phyloP scores from a whole-genome alignment of 352 stramenopile species.

The Phytophthora vignae region DNA sequence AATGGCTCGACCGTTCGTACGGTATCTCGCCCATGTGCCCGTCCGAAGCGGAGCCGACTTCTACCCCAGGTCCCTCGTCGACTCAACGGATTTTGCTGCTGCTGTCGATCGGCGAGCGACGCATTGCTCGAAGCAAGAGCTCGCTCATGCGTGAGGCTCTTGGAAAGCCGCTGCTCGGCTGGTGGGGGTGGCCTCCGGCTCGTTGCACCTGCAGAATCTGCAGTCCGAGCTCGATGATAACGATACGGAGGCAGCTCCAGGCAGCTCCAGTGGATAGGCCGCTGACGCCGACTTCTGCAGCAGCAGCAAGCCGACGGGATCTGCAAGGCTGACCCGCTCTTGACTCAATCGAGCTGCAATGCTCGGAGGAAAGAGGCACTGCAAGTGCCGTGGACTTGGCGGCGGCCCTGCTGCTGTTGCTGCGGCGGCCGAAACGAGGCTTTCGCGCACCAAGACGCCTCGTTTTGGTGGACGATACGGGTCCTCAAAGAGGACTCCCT shows the following conservation, averaged over 20 bases:
- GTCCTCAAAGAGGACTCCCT: slow-evolving; percentile 5
- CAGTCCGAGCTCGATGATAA: slow-evolving; percentile 22
- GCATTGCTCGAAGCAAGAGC: background rate
- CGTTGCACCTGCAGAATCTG: slow-evolving; percentile 20
- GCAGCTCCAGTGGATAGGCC: slow-evolving; percentile 22
- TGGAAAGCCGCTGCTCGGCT: slow-evolving; percentile 9
- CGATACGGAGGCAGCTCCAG: slow-evolving; percentile 19
- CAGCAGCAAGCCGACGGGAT: background rate
- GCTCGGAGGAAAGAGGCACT: slow-evolving; percentile 29
- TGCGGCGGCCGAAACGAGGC: slow-evolving; percentile 18
- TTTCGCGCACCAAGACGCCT: slow-evolving; percentile 25
- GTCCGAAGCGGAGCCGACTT: too few relatives aligned
- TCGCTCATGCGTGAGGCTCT: background rate
- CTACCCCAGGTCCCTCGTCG: background rate
- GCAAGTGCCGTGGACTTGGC: background rate
- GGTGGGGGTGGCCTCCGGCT: slow-evolving; percentile 5
- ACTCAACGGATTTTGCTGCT: background rate
- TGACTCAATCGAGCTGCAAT: slow-evolving; percentile 18
- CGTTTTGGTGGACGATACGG: slow-evolving; percentile 20
- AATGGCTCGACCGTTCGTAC: background rate
- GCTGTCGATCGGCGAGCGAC: background rate
- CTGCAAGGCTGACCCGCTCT: background rate
- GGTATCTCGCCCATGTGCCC: too few relatives aligned
- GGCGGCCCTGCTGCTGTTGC: slow-evolving; percentile 1
- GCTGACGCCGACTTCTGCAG: slow-evolving; percentile 12